These are phyloP conservation scores for Diversispora epigaea DNA, from an alignment of 192 early-diverging fungal genomes.

Conservation along the genomic window DNA sequence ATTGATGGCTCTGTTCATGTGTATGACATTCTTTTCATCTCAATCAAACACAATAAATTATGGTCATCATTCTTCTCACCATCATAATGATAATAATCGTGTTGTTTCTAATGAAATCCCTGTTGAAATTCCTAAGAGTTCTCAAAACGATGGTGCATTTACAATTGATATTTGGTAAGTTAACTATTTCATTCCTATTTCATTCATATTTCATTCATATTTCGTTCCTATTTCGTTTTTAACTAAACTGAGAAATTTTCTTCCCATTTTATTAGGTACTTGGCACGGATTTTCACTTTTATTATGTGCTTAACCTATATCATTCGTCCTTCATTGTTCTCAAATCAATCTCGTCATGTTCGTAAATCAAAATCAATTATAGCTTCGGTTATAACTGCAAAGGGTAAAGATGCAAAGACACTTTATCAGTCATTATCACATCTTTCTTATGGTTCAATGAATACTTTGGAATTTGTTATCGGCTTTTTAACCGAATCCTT, in stretches of 20 bases:
- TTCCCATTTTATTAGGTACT: slow-evolving; percentile 4
- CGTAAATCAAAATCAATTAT: slow-evolving; percentile 12
- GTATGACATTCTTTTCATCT: slow-evolving; percentile 53
- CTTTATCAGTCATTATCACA: slow-evolving; percentile 15
- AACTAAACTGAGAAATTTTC: neutral
- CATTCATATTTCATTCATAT: neutral
- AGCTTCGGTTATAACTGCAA: neutral
- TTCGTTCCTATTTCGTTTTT: neutral
- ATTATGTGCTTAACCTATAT: slow-evolving; percentile 29
- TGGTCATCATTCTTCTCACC: slow-evolving; percentile 9
- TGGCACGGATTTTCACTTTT: slow-evolving; percentile 16
- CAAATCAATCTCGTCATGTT: slow-evolving; percentile 1
- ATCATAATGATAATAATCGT: slow-evolving; percentile 20
- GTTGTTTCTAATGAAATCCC: neutral
- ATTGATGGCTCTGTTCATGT: slow-evolving; percentile 64
- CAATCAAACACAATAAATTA: slow-evolving; percentile 5
- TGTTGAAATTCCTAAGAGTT: neutral
- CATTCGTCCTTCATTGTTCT: slow-evolving; percentile 25
- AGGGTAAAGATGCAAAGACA: slow-evolving; percentile 19
- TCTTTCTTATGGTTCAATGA: neutral
- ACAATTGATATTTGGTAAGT: slow-evolving; percentile 28
- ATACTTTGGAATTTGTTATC: slow-evolving; percentile 5
- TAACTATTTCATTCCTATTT: neutral
- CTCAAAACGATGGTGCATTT: slow-evolving; percentile 7
- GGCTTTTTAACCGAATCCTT: slow-evolving; percentile 21